Evolutionary conservation across 345 rosid genomes (phyloP).

Genomic region (Clausena lansium): DNA sequence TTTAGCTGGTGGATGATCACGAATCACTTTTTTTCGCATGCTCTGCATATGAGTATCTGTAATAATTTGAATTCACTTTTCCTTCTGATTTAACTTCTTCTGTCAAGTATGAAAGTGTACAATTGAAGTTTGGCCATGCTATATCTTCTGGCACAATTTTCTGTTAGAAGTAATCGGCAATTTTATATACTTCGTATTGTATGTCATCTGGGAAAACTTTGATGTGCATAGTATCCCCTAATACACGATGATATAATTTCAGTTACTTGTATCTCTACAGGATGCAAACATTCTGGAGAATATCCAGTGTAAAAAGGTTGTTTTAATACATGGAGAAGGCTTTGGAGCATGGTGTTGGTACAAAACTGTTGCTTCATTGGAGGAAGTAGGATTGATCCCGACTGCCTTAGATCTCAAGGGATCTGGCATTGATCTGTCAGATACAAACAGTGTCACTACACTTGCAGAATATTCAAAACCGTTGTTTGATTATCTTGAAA

Average conservation of each 20-base stretch:
- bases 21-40: neutral
- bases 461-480: conserved; percentile 85
- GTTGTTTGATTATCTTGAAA: conserved; percentile 56
- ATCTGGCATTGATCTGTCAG: conserved; percentile 73
- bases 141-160: neutral
- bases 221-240: neutral
- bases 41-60: neutral
- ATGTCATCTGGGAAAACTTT: neutral
- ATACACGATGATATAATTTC: neutral
- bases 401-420: conserved; percentile 79
- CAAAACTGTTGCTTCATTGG: conserved; percentile 73
- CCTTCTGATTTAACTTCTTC: neutral
- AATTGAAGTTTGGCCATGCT: neutral
- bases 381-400: conserved; percentile 80
- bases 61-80: neutral
- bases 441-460: conserved; percentile 61
- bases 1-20: neutral
- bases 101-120: neutral
- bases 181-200: neutral
- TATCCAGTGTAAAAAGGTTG: conserved; percentile 53
- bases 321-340: conserved; percentile 90
- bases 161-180: neutral
- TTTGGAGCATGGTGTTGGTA: conserved; percentile 99
- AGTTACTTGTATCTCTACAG: conserved; percentile 34
- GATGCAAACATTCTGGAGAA: conserved; percentile 64